Base-by-base conservation (phyloP, 2,329 filamentous ascomycete species). In the Byssoonygena ceratinophila region DNA sequence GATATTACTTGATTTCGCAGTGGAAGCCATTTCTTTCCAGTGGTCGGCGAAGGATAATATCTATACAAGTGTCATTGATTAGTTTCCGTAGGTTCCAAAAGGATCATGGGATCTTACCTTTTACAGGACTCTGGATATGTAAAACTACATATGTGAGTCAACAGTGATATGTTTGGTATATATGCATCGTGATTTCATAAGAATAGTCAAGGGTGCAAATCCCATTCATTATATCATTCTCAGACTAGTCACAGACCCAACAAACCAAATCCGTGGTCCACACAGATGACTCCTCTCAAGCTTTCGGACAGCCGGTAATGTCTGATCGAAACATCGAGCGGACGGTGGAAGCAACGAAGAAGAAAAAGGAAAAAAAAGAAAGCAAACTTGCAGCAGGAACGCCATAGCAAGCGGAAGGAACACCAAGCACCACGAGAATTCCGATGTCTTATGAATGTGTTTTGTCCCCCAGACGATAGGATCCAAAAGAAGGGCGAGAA, bases 361-460 rank as follows among this genome's bases (percentile, higher is more conserved):
- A 18, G 22, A 48, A 40, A 16, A 22, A 25, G 22, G 8, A 23
- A 34, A 46, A 14, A 14, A 9, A 11, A 5, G 2, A 46, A 18
- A 32, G 43, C 18, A 47, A 34, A 37, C 32, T 36, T 29, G 18
- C 32, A 47, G 23, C 11, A 31, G 22, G 41, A 49, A 49, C 46
- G 22, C 46, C 46, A 16, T 49, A 41, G 34, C 6, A 49, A 41
- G 22, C 31, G 37, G 14, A 32, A 12, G 6, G 32, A 49, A 49
- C 46, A 40, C 46, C 46, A 20, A 49, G 20, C 37, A 40, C 46
- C 46, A 32, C n/a, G 27, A 31, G 18, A 31, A 41, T 34, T 36
- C 46, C 25, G 23, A 49, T 49, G 31, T 49, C 46, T 18, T 40
- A 49, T 20, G 16, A 43, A 29, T 40, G 18, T n/a, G 16, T 49